Base-by-base conservation (phyloP, 768 basidiomycete genomes). In the Paxillus rubicundulus region DNA sequence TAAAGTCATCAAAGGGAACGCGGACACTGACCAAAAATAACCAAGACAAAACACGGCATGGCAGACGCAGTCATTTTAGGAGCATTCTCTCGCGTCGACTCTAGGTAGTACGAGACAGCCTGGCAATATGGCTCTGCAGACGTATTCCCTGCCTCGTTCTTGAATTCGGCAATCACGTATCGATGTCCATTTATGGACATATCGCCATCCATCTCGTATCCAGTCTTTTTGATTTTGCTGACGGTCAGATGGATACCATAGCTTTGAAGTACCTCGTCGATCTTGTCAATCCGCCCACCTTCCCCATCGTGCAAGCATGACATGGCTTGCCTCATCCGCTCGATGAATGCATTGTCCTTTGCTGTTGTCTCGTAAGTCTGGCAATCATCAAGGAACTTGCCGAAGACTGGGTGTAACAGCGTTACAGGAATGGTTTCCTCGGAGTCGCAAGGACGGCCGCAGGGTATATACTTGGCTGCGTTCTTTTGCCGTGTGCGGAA, bases 11-110 rank as follows among this genome's bases (percentile, higher is more conserved):
- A n/a, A n/a, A n/a, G n/a, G n/a, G n/a, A n/a, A n/a, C n/a, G n/a
- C n/a, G n/a, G n/a, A n/a, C n/a, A n/a, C n/a, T n/a, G n/a, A n/a
- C n/a, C 66, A 17, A 55, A 62, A 34, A 65, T 42, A 18, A 47
- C 45, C 9, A 68, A 38, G 18, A 70, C 47, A 14, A 69, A 46
- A 39, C 64, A n/a, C n/a, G n/a, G n/a, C n/a, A n/a, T n/a, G n/a
- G n/a, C n/a, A n/a, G n/a, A n/a, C n/a, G n/a, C n/a, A 71, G 38
- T 17, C 27, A 54, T 24, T 41, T 30, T 14, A 8, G 20, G 38
- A 10, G 59, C 59, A 6, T 36, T 13, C 1, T 9, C 27, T 45
- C 53, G 52, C 14, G 60, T 61, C 9, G 47, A 47, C 50, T 61
- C 59, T 5, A 61, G 40, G 49, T 62, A 68, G 47, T 62, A 61